Base-by-base conservation (phyloP, 495 filamentous ascomycete genomes). In the Penicillium flavigenum region DNA sequence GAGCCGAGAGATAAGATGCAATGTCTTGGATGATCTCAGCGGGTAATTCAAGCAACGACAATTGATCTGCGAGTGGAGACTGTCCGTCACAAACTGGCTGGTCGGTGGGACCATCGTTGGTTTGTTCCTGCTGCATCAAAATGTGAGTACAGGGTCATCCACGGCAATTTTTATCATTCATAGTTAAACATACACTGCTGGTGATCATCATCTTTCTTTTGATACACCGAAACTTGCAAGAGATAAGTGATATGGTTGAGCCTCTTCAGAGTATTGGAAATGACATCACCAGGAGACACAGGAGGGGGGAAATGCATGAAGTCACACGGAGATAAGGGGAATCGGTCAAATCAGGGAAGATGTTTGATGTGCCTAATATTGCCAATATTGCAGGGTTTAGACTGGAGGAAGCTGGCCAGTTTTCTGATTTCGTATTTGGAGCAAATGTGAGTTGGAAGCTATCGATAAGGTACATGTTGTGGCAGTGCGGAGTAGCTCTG, bases 1-100 rank as follows among this genome's bases (percentile, higher is more conserved):
- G 41, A 0, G 87, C 80, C 9, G 77, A 69, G 12, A 92, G 77
- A 60, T 83, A 83, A 20, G 77, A 78, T 14, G 90, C 62, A 45
- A 91, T 85, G 14, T 76, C 64, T 51, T 83, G 74, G 31, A 90
- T 72, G 3, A 91, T 68, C 61, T 92, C 89, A 38, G 79, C 47
- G 4, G 89, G 89, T 1, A 90, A 77, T 29, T 72, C 60, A 3
- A 87, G 53, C 16, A 62, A 56, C 4, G 63, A 62, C n/a, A 55
- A 32, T 22, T 54, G 24, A 8, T 50, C 43, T 1, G 27, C 47
- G 2, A 48, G 17, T 9, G 29, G 45, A 19, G 45, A 26, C 26
- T 20, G 42, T 6, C 54, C 59, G 32, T 61, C 47, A 62, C 53
- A 24, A 54, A 19, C 31, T 51, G 29, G 19, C 24, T 52, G 49